phyloP scores from a whole-genome alignment of 306 rosid species.

The Begonia loranthoides region DNA sequence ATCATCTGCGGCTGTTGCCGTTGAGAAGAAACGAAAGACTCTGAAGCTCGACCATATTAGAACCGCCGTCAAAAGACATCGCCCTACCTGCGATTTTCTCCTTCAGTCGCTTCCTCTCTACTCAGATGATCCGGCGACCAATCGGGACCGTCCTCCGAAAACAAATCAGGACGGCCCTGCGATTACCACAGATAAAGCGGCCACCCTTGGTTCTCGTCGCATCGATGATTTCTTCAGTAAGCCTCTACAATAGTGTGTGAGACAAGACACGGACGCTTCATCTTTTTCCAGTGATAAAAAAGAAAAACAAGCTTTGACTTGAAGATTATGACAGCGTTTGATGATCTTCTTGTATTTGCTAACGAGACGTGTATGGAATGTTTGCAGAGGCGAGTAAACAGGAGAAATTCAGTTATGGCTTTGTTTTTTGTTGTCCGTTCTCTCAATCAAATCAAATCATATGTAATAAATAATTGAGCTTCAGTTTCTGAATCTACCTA shows the following conservation, averaged over 20 bases:
- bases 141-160: slow-evolving; percentile 17
- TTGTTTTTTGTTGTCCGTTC: too few relatives aligned
- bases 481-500: too few relatives aligned
- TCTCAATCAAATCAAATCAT: too few relatives aligned
- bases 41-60: slow-evolving; percentile 62
- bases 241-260: not conserved
- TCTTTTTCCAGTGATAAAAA: too few relatives aligned
- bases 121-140: slow-evolving; percentile 13
- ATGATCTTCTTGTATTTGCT: too few relatives aligned
- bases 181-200: slow-evolving; percentile 19
- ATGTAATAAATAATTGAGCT: too few relatives aligned
- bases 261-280: too few relatives aligned
- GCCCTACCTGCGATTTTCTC: slow-evolving; percentile 64
- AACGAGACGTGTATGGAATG: too few relatives aligned
- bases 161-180: slow-evolving; percentile 19
- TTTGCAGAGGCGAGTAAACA: too few relatives aligned
- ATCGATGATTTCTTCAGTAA: slow-evolving; percentile 60
- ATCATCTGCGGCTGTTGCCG: slow-evolving; percentile 41
- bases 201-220: slow-evolving; percentile 35
- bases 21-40: slow-evolving; percentile 68
- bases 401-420: too few relatives aligned
- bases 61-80: slow-evolving; percentile 62
- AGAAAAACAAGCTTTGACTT: too few relatives aligned
- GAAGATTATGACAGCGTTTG: too few relatives aligned
- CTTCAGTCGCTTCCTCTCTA: slow-evolving; percentile 60